Conservation (phyloP, 2,329 filamentous ascomycete genomes). For the Sporothrix mexicana region DNA sequence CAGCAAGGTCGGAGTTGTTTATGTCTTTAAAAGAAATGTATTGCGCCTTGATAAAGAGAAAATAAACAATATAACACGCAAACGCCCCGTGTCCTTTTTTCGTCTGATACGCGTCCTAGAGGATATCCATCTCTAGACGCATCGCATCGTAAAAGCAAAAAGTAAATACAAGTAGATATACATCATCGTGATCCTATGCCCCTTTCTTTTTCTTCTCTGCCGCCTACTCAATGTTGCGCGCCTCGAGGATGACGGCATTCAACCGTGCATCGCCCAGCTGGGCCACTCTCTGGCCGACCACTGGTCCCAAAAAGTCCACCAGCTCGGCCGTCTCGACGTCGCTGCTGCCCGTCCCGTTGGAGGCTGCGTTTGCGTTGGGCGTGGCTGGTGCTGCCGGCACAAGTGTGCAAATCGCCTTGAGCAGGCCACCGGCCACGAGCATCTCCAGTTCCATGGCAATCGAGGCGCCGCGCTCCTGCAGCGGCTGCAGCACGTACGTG, state of each 20-base stretch:
- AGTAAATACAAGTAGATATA: constrained; percentile 12
- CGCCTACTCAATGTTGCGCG: constrained; percentile 57
- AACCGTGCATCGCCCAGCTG: constrained; percentile 54
- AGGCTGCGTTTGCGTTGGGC: constrained; percentile 35
- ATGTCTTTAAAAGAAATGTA: background rate
- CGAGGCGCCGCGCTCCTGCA: constrained; percentile 56
- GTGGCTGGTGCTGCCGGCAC: constrained; percentile 39
- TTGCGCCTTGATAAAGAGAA: background rate
- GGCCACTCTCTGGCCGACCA: constrained; percentile 57
- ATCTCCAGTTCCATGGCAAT: constrained; percentile 57
- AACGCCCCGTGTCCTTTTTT: constrained; percentile 17
- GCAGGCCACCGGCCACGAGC: constrained; percentile 58
- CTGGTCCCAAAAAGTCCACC: constrained; percentile 61
- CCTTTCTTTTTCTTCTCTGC: background rate
- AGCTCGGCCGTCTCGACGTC: constrained; percentile 54
- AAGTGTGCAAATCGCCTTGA: constrained; percentile 59
- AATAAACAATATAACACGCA: background rate
- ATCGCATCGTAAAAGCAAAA: background rate
- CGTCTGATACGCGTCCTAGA: background rate
- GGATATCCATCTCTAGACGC: no score
- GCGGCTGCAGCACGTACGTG: constrained; percentile 57
- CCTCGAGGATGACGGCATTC: constrained; percentile 60
- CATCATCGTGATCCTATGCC: background rate
- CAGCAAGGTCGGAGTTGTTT: background rate
- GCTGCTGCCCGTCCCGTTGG: constrained; percentile 17